A percentile compares a stretch with the other conserved stretches of the same genome.
These are phyloP conservation scores for Diaporthe vexans DNA, from an alignment of 2,329 filamentous ascomycete species.

Conservation along the genomic window DNA sequence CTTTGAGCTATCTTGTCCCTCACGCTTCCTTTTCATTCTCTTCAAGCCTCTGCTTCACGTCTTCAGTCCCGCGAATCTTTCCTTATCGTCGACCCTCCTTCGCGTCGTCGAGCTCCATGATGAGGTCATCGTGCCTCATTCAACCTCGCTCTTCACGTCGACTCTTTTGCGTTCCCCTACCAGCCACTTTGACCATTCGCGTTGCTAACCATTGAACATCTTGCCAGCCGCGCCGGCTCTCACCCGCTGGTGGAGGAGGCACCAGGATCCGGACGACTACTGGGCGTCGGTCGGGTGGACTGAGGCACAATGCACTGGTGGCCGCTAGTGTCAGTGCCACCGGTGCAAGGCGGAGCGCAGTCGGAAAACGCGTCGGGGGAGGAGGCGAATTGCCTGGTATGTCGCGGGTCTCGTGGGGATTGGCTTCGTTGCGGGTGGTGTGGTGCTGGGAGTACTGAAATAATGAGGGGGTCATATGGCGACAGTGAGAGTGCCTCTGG, in stretches of 20 bases:
- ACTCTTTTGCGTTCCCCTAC: no score
- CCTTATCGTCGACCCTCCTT: no score
- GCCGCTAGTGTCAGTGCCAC: constrained; percentile 4
- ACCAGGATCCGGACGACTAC: neutral
- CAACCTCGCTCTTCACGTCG: no score
- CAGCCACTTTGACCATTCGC: neutral
- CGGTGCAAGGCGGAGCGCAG: constrained; percentile 6
- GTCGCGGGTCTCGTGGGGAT: neutral
- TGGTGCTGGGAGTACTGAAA: neutral
- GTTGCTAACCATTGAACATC: no score
- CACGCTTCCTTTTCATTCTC: no score
- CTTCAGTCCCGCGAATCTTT: no score
- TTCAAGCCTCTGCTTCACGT: no score
- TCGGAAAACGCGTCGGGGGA: neutral
- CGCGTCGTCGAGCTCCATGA: no score
- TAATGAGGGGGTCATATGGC: neutral
- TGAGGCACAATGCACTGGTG: constrained; percentile 1
- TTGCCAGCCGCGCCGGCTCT: neutral
- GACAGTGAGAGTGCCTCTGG: neutral
- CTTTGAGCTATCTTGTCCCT: no score
- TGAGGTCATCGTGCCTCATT: no score
- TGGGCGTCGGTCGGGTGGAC: neutral
- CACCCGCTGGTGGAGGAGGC: constrained; percentile 1
- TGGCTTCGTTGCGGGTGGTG: neutral
- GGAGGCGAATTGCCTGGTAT: neutral